phyloP scores from a whole-genome alignment of 257 asterid species.

The Nemophila menziesii region DNA sequence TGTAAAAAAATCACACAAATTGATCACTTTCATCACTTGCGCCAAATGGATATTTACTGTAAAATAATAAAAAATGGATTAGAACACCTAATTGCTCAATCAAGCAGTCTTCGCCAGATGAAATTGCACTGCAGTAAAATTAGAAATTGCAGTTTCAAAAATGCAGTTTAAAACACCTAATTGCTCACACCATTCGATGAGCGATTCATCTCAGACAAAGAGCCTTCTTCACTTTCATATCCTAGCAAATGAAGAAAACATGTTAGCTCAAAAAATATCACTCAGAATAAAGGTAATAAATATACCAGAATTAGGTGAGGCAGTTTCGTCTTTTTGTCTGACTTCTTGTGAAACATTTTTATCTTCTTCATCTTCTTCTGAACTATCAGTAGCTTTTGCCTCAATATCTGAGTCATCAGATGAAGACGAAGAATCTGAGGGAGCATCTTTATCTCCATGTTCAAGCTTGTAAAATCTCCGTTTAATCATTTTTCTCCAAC shows the following conservation, averaged over 20 bases:
- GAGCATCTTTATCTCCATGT: constrained; percentile 60
- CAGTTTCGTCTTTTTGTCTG: constrained; percentile 28
- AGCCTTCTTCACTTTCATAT: constrained; percentile 85
- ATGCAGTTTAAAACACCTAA: too few species aligned
- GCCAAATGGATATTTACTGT: too few species aligned
- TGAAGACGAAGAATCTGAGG: constrained; percentile 64
- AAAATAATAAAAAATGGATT: too few species aligned
- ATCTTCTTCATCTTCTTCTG: constrained; percentile 33
- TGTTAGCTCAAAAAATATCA: background rate
- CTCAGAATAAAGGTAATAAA: too few species aligned
- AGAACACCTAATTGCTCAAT: too few species aligned
- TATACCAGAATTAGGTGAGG: constrained; percentile 33
- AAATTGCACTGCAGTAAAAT: too few species aligned
- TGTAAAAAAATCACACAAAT: too few species aligned
- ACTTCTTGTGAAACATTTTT: constrained; percentile 21
- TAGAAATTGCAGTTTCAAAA: too few species aligned
- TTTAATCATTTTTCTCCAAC: constrained; percentile 46
- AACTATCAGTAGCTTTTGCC: constrained; percentile 34
- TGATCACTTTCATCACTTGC: too few species aligned
- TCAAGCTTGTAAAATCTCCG: constrained; percentile 70
- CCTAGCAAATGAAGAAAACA: constrained; percentile 32
- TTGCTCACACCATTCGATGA: too few species aligned
- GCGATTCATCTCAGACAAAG: constrained; percentile 64
- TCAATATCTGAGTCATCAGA: constrained; percentile 57
- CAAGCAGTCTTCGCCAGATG: too few species aligned